These are phyloP conservation scores for Jackrogersella multiformis DNA, from an alignment of 495 filamentous ascomycete genomes.

Conservation along the genomic window DNA sequence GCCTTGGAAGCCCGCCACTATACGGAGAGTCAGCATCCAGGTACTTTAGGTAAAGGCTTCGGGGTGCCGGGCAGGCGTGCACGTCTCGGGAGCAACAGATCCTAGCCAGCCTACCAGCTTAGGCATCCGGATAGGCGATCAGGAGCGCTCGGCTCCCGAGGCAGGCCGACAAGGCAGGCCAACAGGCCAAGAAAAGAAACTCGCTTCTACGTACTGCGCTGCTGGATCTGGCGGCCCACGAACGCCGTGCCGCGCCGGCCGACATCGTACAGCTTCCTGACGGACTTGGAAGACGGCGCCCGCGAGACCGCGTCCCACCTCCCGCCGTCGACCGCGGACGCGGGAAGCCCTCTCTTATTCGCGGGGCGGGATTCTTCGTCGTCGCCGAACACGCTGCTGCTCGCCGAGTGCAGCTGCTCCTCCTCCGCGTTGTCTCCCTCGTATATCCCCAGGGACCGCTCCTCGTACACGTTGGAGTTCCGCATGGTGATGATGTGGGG, in stretches of 20 bases:
- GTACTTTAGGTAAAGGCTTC: too few relatives aligned
- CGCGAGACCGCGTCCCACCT: slow-evolving; percentile 33
- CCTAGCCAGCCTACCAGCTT: too few relatives aligned
- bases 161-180: too few relatives aligned
- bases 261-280: slow-evolving; percentile 36
- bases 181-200: too few relatives aligned
- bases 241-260: slow-evolving; percentile 44
- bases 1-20: slow-evolving; percentile 41
- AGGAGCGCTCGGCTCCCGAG: too few relatives aligned
- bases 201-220: too few relatives aligned
- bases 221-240: slow-evolving; percentile 41
- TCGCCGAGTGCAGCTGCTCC: slow-evolving; percentile 41
- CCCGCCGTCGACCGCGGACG: slow-evolving; percentile 7
- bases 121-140: too few relatives aligned
- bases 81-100: too few relatives aligned
- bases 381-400: slow-evolving; percentile 37
- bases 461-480: slow-evolving; percentile 64
- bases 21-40: too few relatives aligned
- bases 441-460: slow-evolving; percentile 68
- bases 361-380: slow-evolving; percentile 19
- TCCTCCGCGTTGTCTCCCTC: slow-evolving; percentile 55
- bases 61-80: too few relatives aligned
- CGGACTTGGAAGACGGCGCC: slow-evolving; percentile 25
- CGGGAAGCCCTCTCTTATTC: slow-evolving; percentile 28
- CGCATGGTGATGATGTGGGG: slow-evolving; percentile 73